Percentiles rank a stretch among this genome's conserved stretches.
These are phyloP conservation scores for Mycena olivaceomarginata DNA, from an alignment of 768 basidiomycete genomes.

Conservation along the genomic window DNA sequence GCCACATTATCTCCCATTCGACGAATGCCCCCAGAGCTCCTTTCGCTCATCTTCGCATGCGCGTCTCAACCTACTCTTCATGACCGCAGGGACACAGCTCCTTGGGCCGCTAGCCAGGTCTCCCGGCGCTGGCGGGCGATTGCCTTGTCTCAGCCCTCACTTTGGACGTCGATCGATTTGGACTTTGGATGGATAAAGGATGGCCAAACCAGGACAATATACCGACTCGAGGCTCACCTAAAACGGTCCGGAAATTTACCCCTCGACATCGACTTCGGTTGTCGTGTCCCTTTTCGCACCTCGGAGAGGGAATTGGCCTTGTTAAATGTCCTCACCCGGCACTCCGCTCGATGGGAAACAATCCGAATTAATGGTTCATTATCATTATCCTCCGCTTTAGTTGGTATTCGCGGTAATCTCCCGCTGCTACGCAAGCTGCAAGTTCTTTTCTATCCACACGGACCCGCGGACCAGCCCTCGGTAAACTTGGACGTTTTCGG, in stretches of 20 bases:
- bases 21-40: constrained; percentile 29
- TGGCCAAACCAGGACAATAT: not conserved
- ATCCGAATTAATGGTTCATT: not conserved
- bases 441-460: not conserved
- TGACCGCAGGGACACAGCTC: not conserved
- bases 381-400: not conserved
- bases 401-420: not conserved
- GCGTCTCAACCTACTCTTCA: not conserved
- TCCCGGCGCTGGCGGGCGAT: constrained; percentile 23
- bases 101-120: constrained; percentile 18
- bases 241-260: constrained; percentile 21
- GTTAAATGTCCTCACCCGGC: not conserved
- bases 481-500: constrained; percentile 6
- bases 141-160: not conserved
- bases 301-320: not conserved
- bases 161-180: constrained; percentile 20
- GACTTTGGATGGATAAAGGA: not conserved
- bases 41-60: constrained; percentile 21
- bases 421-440: constrained; percentile 13
- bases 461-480: not conserved
- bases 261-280: not conserved
- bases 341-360: constrained; percentile 21
- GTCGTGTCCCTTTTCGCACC: not conserved
- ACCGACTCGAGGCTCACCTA: constrained; percentile 12
- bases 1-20: constrained; percentile 30